These are phyloP conservation scores for Zygnema circumcarinatum DNA, from an alignment of 139 green algal genomes.

Conservation along the genomic window DNA sequence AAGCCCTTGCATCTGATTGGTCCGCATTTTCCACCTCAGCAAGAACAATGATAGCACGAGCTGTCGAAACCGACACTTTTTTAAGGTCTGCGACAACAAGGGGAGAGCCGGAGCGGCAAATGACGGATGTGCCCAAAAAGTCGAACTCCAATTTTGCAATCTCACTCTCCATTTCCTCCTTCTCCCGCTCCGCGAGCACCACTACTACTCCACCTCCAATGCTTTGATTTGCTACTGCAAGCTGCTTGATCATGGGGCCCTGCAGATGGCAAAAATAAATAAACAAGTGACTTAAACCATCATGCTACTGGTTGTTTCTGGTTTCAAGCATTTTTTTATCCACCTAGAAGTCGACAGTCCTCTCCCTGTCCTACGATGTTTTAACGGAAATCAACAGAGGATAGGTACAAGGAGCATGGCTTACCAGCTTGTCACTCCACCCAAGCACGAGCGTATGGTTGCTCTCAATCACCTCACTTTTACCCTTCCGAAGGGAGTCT, in stretches of 20 bases:
- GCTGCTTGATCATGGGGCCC: constrained; percentile 66
- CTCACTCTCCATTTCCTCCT: constrained; percentile 73
- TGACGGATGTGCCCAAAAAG: constrained; percentile 62
- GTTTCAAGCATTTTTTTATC: no score
- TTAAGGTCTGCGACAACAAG: constrained; percentile 65
- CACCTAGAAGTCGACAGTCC: no score
- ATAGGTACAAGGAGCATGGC: no score
- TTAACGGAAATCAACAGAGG: no score
- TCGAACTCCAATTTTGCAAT: constrained; percentile 59
- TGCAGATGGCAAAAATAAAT: constrained; percentile 11
- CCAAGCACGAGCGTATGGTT: constrained; percentile 70
- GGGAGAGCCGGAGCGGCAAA: constrained; percentile 67
- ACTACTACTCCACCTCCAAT: constrained; percentile 68
- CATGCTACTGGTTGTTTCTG: no score
- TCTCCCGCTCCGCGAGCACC: constrained; percentile 67
- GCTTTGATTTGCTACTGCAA: constrained; percentile 67
- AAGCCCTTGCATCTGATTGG: constrained; percentile 36
- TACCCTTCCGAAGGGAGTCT: constrained; percentile 67
- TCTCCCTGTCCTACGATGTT: no score
- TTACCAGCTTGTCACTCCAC: constrained; percentile 68
- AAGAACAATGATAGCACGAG: constrained; percentile 69
- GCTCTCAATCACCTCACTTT: constrained; percentile 67
- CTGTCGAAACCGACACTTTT: constrained; percentile 63
- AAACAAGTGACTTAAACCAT: no score
- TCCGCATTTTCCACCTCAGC: constrained; percentile 58